Base-by-base conservation (phyloP, 1,139 yeast genomes). In the Geotrichum citri-aurantii region DNA sequence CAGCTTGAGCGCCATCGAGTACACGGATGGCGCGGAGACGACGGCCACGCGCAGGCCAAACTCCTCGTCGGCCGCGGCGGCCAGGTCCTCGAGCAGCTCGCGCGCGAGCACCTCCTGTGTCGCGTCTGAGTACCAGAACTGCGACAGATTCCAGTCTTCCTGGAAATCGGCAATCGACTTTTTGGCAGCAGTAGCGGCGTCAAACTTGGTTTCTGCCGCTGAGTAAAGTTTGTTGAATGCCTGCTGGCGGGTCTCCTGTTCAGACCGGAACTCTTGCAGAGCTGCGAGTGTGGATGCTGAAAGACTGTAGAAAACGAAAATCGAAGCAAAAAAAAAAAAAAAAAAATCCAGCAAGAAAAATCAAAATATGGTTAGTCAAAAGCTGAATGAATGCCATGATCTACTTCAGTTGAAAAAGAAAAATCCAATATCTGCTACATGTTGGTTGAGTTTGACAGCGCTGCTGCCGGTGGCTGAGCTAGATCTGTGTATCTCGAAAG, bases 91-190 rank as follows among this genome's bases (percentile, higher is more conserved):
- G 23, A 89, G 71, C 47, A 90, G 75, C 19, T 88, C 95, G 61
- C 79, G 81, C 0, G 88, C 95, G 26, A 89, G 72, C 0, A 73
- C 69, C 52, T 78, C 79, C 0, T 97, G 91, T 0, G 97, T 91
- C 4, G 76, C 75, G 62, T 89, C 92, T 55, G 79, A 73, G 68
- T 88, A 88, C 96, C 96, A 89, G 73, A 91, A 91, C 71, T 91
- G 97, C 0, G 96, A 88, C 48, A 91, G 77, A 67, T 88, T 95
- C 97, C 97, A 91, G 73, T 91, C 96, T 72, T 91, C 97, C 69
- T 86, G 80, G 72, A 91, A 91, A 42, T 81, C 76, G 53, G 82
- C 85, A 72, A 88, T 88, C 29, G 71, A 65, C 42, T 69, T 65
- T 31, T 31, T 31, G 14, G 40, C 40, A 47, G 66, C 67, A 27